A percentile compares a stretch with the other conserved stretches of the same genome.
Evolutionary conservation across 78 protist species (phyloP).

Genomic region (Guillardia theta): DNA sequence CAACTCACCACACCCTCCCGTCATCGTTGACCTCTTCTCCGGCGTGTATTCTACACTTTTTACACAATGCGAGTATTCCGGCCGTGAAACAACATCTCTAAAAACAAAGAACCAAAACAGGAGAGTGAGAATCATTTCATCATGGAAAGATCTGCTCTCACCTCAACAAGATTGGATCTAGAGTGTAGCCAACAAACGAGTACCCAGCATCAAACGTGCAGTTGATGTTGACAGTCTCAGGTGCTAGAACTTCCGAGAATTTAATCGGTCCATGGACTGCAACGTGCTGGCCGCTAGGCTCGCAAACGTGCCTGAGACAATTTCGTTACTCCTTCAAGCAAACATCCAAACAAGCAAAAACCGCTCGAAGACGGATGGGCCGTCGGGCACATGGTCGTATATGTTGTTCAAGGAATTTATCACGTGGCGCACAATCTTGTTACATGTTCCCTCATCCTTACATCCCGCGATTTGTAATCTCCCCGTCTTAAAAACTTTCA

Average conservation of each 20-base stretch:
- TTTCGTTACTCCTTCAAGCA: too few relatives aligned
- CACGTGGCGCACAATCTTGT: constrained; percentile 1
- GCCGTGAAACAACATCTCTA: neutral
- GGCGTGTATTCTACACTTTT: constrained; percentile 17
- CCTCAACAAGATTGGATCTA: too few relatives aligned
- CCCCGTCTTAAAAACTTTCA: constrained; percentile 23
- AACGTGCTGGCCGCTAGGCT: constrained; percentile 36
- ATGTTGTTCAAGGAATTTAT: neutral
- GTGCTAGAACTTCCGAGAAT: neutral
- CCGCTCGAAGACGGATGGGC: neutral
- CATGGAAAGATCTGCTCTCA: neutral
- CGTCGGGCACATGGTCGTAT: neutral
- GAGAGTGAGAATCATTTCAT: neutral
- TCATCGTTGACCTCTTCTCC: neutral
- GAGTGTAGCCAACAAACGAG: neutral
- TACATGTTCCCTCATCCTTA: constrained; percentile 32
- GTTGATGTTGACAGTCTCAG: constrained; percentile 38
- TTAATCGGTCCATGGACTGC: neutral
- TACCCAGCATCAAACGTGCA: constrained; percentile 32
- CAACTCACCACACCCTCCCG: neutral
- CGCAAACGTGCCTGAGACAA: constrained; percentile 9
- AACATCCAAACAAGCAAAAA: neutral
- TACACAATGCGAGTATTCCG: neutral
- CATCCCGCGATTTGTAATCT: neutral
- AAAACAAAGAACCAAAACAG: neutral